Evolutionary conservation across 345 rosid species (phyloP).

Genomic region (Cochlearia excelsa): DNA sequence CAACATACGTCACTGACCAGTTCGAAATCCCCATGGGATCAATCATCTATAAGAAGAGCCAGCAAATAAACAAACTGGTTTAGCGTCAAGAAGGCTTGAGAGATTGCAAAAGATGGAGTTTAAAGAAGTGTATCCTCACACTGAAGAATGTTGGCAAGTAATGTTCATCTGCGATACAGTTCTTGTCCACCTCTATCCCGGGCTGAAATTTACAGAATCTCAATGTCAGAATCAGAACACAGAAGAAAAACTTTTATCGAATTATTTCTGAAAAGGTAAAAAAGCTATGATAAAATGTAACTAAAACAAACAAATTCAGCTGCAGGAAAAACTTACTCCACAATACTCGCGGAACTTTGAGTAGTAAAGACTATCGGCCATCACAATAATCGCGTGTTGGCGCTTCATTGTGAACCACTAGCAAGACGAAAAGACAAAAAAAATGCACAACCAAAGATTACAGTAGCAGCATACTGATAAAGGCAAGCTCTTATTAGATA

Average conservation of each 20-base stretch:
- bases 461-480: slow-evolving; percentile 6
- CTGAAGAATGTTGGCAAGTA: slow-evolving; percentile 87
- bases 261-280: background rate
- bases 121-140: slow-evolving; percentile 39
- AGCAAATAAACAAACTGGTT: slow-evolving; percentile 14
- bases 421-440: slow-evolving; percentile 17
- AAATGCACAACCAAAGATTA: background rate
- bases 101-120: slow-evolving; percentile 2
- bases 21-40: slow-evolving; percentile 91
- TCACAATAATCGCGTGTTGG: slow-evolving; percentile 84
- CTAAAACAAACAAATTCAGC: slow-evolving; percentile 12
- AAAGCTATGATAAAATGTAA: background rate
- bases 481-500: slow-evolving; percentile 6
- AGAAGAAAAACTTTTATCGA: background rate
- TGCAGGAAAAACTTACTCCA: slow-evolving; percentile 47
- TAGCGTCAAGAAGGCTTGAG: slow-evolving; percentile 11
- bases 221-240: slow-evolving; percentile 8
- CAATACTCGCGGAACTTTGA: slow-evolving; percentile 82
- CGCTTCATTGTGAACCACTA: slow-evolving; percentile 99
- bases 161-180: slow-evolving; percentile 97
- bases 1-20: slow-evolving; percentile 92
- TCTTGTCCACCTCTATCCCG: slow-evolving; percentile 83
- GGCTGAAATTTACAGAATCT: slow-evolving; percentile 52
- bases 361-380: slow-evolving; percentile 90
- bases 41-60: slow-evolving; percentile 51